phyloP scores from a whole-genome alignment of 331 rosid genomes.

The Stylosanthes scabra region DNA sequence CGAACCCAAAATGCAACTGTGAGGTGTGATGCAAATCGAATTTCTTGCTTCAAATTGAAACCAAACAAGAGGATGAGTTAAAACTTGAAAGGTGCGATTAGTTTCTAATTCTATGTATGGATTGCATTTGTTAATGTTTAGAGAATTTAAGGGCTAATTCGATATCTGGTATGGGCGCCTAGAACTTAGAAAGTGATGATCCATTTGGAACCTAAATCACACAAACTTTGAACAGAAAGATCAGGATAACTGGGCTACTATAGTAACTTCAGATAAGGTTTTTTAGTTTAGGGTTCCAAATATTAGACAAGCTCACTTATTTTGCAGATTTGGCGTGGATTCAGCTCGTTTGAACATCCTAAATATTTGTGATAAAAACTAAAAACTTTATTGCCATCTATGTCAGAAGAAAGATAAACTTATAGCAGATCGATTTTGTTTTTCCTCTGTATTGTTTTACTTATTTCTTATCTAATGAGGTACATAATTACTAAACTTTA shows the following conservation, averaged over 20 bases:
- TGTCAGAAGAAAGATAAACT: neutral
- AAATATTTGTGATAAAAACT: too few species aligned
- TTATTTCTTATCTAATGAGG: too few species aligned
- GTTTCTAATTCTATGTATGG: neutral
- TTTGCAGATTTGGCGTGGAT: too few species aligned
- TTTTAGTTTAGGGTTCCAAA: too few species aligned
- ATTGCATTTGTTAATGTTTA: neutral
- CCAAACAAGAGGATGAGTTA: neutral
- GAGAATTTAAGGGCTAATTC: neutral
- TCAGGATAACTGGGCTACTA: too few species aligned
- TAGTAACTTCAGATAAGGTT: neutral
- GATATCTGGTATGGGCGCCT: neutral
- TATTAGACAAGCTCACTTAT: too few species aligned
- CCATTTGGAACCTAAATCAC: neutral
- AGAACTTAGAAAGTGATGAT: neutral
- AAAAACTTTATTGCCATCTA: neutral
- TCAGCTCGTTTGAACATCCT: too few species aligned
- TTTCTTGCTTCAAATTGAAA: neutral
- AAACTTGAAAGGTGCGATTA: neutral
- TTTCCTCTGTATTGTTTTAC: too few species aligned
- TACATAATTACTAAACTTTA: too few species aligned
- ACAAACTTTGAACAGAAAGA: neutral
- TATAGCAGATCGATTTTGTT: neutral
- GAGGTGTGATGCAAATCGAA: conserved; percentile 3
- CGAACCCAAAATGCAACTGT: neutral